phyloP scores from a whole-genome alignment of 345 rosid genomes.

The Citrus sp. region DNA sequence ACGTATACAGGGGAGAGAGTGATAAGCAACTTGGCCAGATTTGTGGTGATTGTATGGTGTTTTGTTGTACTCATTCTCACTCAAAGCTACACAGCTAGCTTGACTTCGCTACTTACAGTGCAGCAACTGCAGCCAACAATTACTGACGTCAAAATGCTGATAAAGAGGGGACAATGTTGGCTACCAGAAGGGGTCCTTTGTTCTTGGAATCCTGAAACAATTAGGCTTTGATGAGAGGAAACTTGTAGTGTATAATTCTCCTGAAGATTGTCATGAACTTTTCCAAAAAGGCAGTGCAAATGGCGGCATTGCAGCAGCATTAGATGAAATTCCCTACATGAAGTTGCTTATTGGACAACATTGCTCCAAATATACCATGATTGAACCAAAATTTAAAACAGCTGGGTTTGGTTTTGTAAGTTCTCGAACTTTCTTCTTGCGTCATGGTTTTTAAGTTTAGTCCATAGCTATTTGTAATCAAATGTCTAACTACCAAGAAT shows the following conservation, averaged over 20 bases:
- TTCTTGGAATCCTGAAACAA: slow-evolving; percentile 30
- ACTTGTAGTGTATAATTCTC: slow-evolving; percentile 5
- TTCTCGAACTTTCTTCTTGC: neutral
- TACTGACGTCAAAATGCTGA: slow-evolving; percentile 33
- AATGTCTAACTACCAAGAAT: no score
- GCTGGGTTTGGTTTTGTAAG: slow-evolving; percentile 54
- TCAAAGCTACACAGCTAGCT: slow-evolving; percentile 76
- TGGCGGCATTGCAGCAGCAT: slow-evolving; percentile 38
- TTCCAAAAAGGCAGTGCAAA: slow-evolving; percentile 30
- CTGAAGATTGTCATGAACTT: slow-evolving; percentile 30
- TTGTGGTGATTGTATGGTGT: slow-evolving; percentile 56
- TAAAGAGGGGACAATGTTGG: slow-evolving; percentile 42
- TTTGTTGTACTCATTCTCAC: slow-evolving; percentile 65
- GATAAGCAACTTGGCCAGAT: slow-evolving; percentile 40
- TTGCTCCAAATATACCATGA: slow-evolving; percentile 33
- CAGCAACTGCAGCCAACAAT: slow-evolving; percentile 48
- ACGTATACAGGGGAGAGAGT: no score
- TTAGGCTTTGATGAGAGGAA: slow-evolving; percentile 10
- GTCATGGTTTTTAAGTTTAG: no score
- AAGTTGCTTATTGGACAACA: slow-evolving; percentile 34
- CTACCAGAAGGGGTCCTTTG: slow-evolving; percentile 36
- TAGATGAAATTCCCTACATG: slow-evolving; percentile 31
- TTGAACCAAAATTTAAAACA: slow-evolving; percentile 25
- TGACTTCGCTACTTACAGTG: slow-evolving; percentile 54
- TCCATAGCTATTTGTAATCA: no score